Conservation (phyloP, 148 eudicot genomes). For the Chenopodium suecicum region DNA sequence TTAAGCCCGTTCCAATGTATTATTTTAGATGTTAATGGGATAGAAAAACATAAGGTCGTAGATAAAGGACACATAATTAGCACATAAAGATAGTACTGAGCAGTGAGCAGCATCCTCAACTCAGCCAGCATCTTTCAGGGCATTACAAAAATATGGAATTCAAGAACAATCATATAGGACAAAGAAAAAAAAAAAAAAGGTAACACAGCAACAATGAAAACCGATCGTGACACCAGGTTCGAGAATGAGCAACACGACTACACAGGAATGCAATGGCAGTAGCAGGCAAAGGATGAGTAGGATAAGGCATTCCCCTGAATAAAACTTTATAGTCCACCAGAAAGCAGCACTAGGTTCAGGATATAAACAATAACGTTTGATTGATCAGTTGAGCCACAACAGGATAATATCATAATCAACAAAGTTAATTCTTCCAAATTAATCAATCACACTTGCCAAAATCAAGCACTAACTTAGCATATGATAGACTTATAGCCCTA, state of each 20-base stretch:
- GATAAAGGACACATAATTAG: neutral
- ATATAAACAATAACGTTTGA: neutral
- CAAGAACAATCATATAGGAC: neutral
- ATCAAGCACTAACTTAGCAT: neutral
- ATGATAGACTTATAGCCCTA: neutral
- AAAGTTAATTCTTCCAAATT: neutral
- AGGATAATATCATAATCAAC: neutral
- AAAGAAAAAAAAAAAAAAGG: neutral
- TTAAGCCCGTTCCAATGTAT: neutral
- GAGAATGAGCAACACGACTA: no score
- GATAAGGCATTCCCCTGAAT: neutral
- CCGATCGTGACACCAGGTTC: no score
- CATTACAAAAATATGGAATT: conserved; percentile 35
- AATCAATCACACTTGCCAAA: neutral
- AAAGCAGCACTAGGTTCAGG: conserved; percentile 6
- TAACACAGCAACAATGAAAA: neutral
- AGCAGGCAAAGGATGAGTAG: neutral
- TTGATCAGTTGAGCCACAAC: neutral
- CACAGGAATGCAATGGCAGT: neutral
- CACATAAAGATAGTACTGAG: conserved; percentile 74
- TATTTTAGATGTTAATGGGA: conserved; percentile 12
- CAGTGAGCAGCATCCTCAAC: conserved; percentile 61
- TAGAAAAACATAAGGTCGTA: neutral
- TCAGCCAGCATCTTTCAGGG: conserved; percentile 84
- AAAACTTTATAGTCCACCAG: neutral